A percentile compares a stretch with the other conserved stretches of the same genome.
These are phyloP conservation scores for Dunaliella primolecta DNA, from an alignment of 139 green algal genomes.

Conservation along the genomic window DNA sequence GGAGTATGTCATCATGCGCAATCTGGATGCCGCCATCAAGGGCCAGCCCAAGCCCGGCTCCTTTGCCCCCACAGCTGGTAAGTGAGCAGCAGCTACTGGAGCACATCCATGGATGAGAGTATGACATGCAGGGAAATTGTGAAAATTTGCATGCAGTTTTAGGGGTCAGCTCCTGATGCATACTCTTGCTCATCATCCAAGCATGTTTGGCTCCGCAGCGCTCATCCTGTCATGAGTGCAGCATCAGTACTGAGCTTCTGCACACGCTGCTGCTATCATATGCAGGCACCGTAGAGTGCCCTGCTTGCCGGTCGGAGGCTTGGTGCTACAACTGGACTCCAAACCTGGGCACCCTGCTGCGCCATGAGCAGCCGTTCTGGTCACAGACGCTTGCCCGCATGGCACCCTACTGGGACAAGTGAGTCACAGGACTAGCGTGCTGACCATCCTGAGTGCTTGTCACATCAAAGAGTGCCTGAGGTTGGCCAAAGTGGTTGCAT, in stretches of 20 bases:
- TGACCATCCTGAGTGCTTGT: no score
- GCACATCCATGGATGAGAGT: no score
- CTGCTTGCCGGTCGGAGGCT: slow-evolving; percentile 29
- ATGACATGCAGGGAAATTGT: no score
- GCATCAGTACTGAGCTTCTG: no score
- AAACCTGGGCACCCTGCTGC: slow-evolving; percentile 46
- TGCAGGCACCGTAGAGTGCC: slow-evolving; percentile 47
- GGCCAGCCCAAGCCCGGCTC: slow-evolving; percentile 45
- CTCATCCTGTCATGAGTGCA: no score
- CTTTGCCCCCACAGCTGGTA: slow-evolving; percentile 43
- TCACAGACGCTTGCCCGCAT: slow-evolving; percentile 24
- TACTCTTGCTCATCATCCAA: not conserved
- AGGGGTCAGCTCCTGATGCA: not conserved
- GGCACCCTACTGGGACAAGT: slow-evolving; percentile 22
- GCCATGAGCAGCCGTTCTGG: slow-evolving; percentile 37
- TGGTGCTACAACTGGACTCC: slow-evolving; percentile 32
- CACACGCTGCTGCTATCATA: no score
- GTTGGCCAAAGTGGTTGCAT: no score
- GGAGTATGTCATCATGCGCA: slow-evolving; percentile 46
- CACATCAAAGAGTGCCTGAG: no score
- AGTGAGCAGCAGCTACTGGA: no score
- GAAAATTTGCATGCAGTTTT: no score
- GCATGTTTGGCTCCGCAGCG: not conserved
- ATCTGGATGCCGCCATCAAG: slow-evolving; percentile 48
- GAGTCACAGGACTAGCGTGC: no score